Evolutionary conservation across 2,329 filamentous ascomycete species (phyloP).

Genomic region (Zymoseptoria ardabiliae): DNA sequence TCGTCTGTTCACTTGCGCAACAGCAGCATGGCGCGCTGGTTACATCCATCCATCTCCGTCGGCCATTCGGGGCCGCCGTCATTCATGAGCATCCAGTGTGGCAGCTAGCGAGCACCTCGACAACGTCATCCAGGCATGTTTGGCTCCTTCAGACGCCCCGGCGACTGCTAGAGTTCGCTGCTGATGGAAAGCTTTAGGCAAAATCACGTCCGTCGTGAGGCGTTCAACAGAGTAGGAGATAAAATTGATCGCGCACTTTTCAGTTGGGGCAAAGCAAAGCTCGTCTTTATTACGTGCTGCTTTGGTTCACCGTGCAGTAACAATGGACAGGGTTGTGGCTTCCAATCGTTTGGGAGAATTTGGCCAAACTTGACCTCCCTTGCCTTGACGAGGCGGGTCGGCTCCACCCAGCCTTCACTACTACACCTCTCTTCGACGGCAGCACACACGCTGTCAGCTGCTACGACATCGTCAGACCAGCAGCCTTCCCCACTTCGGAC

Average conservation of each 20-base stretch:
- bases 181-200: background rate
- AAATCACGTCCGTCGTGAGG: background rate
- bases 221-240: background rate
- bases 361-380: background rate
- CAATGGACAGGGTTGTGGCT: slow-evolving; percentile 1
- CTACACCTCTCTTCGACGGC: background rate
- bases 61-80: background rate
- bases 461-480: background rate
- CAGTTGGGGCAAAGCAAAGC: background rate
- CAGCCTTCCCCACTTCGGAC: background rate
- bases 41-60: background rate
- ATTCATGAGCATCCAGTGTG: background rate
- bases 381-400: background rate
- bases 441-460: slow-evolving; percentile 1
- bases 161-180: background rate
- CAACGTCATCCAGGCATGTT: background rate
- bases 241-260: background rate
- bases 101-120: background rate
- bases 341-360: background rate
- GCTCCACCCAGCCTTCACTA: slow-evolving; percentile 1
- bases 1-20: background rate
- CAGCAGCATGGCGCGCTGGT: background rate
- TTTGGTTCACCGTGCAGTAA: background rate
- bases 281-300: background rate
- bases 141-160: background rate